These are phyloP conservation scores for Myxozyma neglecta DNA, from an alignment of 805 yeast genomes.

Conservation along the genomic window DNA sequence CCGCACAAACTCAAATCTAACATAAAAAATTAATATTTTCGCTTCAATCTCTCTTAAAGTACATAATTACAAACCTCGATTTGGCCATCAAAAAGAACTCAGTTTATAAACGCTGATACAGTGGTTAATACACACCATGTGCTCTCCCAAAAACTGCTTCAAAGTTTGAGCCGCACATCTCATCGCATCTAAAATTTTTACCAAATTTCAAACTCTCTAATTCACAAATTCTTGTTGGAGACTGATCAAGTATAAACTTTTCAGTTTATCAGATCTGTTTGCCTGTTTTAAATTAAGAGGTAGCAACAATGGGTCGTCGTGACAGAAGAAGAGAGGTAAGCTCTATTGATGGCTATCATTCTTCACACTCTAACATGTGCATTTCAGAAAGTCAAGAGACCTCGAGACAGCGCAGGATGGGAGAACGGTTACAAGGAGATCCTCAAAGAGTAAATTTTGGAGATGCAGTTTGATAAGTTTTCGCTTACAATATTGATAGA, in stretches of 20 bases:
- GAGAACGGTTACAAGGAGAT: constrained; percentile 27
- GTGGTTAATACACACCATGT: background rate
- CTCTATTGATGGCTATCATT: background rate
- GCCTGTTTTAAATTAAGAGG: background rate
- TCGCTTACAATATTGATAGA: constrained; percentile 1
- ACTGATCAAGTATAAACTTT: background rate
- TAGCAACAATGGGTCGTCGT: constrained; percentile 4
- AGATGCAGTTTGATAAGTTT: background rate
- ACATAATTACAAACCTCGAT: constrained; percentile 13
- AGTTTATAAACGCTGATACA: background rate
- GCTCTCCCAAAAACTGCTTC: background rate
- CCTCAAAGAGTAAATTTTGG: constrained; percentile 19
- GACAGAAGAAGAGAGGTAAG: constrained; percentile 8
- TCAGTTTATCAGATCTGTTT: background rate
- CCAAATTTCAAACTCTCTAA: background rate
- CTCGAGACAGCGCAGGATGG: constrained; percentile 17
- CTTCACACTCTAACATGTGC: background rate
- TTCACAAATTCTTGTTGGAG: background rate
- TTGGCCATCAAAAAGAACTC: constrained; percentile 23
- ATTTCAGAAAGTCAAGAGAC: constrained; percentile 1
- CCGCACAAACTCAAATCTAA: constrained; percentile 79
- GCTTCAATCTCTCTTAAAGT: background rate
- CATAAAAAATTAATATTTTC: background rate
- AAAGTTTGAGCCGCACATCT: constrained; percentile 10
- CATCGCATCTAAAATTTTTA: constrained; percentile 10